Evolutionary conservation across 768 basidiomycete genomes (phyloP).

Genomic region (Neoboletus magnificus): DNA sequence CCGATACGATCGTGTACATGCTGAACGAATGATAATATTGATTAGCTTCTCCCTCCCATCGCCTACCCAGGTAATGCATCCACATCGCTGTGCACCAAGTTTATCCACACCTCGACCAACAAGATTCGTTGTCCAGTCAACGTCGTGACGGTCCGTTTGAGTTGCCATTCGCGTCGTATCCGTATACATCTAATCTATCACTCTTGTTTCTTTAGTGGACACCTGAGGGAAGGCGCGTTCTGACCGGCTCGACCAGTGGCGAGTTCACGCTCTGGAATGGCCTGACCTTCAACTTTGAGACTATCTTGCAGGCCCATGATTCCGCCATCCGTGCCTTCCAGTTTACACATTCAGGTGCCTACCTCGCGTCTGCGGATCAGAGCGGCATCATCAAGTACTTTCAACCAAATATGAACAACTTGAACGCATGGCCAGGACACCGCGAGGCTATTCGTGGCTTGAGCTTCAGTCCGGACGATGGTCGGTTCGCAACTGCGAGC

Average conservation of each 20-base stretch:
- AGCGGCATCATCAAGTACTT: slow-evolving; percentile 97
- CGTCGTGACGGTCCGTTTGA: slow-evolving; percentile 75
- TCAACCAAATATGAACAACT: slow-evolving; percentile 98
- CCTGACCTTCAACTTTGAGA: slow-evolving; percentile 98
- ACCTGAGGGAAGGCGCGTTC: slow-evolving; percentile 87
- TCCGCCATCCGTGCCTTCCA: slow-evolving; percentile 85
- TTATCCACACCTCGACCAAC: slow-evolving; percentile 97
- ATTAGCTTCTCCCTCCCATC: slow-evolving; percentile 87
- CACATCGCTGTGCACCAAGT: slow-evolving; percentile 94
- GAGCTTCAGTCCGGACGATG: slow-evolving; percentile 90
- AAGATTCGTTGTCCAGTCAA: slow-evolving; percentile 98
- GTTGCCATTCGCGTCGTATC: neutral
- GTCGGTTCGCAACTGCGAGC: slow-evolving; percentile 88
- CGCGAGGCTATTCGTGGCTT: slow-evolving; percentile 92
- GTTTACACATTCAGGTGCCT: slow-evolving; percentile 92
- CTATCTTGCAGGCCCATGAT: slow-evolving; percentile 98
- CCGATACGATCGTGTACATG: slow-evolving; percentile 10
- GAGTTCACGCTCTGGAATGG: slow-evolving; percentile 99
- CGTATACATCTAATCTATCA: neutral
- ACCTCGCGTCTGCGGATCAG: slow-evolving; percentile 91
- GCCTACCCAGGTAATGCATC: slow-evolving; percentile 90
- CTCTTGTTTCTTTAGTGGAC: slow-evolving; percentile 69
- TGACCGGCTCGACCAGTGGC: slow-evolving; percentile 94
- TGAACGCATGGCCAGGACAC: slow-evolving; percentile 91
- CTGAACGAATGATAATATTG: slow-evolving; percentile 26